These are phyloP conservation scores for Auricularia cornea DNA, from an alignment of 768 basidiomycete genomes.

Conservation along the genomic window DNA sequence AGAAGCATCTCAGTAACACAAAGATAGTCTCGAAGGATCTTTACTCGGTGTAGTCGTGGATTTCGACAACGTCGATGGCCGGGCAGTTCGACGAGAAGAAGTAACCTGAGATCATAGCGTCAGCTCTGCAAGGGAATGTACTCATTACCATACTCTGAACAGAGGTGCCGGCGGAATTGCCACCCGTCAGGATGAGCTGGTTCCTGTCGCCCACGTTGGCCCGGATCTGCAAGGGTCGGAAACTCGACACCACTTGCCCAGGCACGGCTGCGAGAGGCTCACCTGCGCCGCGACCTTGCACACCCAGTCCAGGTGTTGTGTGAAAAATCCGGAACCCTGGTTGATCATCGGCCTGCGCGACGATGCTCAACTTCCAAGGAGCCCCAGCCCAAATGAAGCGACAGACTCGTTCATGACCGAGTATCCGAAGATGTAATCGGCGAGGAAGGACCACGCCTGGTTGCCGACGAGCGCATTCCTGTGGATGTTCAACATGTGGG, in stretches of 20 bases:
- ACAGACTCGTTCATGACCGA: neutral
- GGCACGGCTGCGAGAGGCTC: too few relatives aligned
- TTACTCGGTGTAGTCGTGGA: conserved; percentile 1
- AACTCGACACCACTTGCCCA: too few relatives aligned
- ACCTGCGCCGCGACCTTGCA: neutral
- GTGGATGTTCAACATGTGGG: neutral
- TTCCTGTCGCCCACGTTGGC: neutral
- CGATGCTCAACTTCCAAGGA: neutral
- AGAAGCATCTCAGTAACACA: neutral
- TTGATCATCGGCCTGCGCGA: neutral
- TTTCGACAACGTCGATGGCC: neutral
- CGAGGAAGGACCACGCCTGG: neutral
- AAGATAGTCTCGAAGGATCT: neutral
- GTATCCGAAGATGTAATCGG: neutral
- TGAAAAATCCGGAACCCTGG: neutral
- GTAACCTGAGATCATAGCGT: neutral
- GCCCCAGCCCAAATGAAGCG: too few relatives aligned
- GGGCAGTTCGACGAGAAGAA: neutral
- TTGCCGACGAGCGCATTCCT: neutral
- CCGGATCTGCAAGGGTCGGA: neutral
- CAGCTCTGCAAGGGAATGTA: neutral
- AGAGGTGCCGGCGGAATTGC: neutral
- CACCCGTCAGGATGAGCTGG: neutral
- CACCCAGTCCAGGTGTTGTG: neutral
- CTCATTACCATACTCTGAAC: neutral